These are phyloP conservation scores for Buddleja alternifolia DNA, from an alignment of 257 asterid genomes.

Conservation along the genomic window DNA sequence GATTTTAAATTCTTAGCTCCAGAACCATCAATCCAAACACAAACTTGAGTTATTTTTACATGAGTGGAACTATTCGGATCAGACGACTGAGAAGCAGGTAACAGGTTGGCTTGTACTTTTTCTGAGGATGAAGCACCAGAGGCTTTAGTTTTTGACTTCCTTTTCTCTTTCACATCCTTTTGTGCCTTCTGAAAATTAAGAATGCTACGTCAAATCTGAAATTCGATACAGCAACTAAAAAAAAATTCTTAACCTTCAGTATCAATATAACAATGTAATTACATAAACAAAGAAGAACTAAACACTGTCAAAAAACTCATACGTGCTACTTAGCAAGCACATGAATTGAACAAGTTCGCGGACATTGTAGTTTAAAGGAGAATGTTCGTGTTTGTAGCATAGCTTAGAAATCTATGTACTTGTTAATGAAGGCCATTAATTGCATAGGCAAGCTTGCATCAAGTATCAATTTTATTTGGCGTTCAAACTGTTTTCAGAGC, in stretches of 20 bases:
- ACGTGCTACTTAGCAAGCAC: too few relatives aligned
- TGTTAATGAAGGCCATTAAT: neutral
- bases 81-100: constrained; percentile 26
- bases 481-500: constrained; percentile 4
- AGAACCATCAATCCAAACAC: neutral
- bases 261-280: neutral
- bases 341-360: too few relatives aligned
- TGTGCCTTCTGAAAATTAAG: constrained; percentile 37
- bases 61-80: constrained; percentile 38
- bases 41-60: constrained; percentile 29
- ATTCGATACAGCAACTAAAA: constrained; percentile 8
- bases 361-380: too few relatives aligned
- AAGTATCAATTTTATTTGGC: constrained; percentile 18
- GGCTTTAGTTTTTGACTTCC: constrained; percentile 32
- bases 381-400: too few relatives aligned
- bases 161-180: constrained; percentile 33
- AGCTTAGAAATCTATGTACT: too few relatives aligned
- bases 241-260: constrained; percentile 10
- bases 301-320: too few relatives aligned
- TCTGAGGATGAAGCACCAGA: constrained; percentile 31
- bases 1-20: too few relatives aligned
- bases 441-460: constrained; percentile 12
- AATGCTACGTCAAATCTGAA: constrained; percentile 20
- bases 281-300: neutral
- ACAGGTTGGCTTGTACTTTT: constrained; percentile 29